Base-by-base conservation (phyloP, 345 rosid genomes). In the Melaleuca alternifolia region DNA sequence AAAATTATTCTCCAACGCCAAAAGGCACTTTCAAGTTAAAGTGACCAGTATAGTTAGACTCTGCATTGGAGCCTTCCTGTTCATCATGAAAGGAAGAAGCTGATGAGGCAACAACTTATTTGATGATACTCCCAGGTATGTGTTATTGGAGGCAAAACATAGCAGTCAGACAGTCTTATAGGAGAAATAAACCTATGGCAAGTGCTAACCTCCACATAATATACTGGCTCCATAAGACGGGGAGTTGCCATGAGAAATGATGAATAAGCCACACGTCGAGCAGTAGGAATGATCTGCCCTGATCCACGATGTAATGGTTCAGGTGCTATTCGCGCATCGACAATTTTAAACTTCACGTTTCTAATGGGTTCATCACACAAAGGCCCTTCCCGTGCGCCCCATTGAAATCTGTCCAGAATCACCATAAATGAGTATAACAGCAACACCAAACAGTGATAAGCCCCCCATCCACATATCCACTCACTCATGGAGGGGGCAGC, bases 311-410 rank as follows among this genome's bases (percentile, higher is more conserved):
- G 95, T 90, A 96, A 90, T 54, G 99, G 95, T 90, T 96, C 98
- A 76, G 92, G 93, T 82, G 99, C 98, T 91, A 97, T 95, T 89
- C 94, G 91, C n/a, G 98, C 98, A 90, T 97, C 99, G 71, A 97
- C 98, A 81, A 97, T 97, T 91, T 97, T 97, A 89, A 97, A 97
- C 91, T 96, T 96, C 6, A 95, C 99, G 88, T 97, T 96, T 89
- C 99, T 94, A 90, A 96, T 95, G 75, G 99, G 99, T 87, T 97
- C 99, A 86, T 97, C 99, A 89, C 99, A 97, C 18, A 97, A 94
- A 11, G 99, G 99, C 33, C 99, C 99, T 96, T 97, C 99, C 88
- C 98, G 92, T 76, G 99, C 99, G 85, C 96, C 99, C 99, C 99
- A 97, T 89, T 97, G 99, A 89, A 97, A 97, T 84, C 99, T 96